phyloP scores from a whole-genome alignment of 75 land plant genomes.

The Cryptomeria japonica region DNA sequence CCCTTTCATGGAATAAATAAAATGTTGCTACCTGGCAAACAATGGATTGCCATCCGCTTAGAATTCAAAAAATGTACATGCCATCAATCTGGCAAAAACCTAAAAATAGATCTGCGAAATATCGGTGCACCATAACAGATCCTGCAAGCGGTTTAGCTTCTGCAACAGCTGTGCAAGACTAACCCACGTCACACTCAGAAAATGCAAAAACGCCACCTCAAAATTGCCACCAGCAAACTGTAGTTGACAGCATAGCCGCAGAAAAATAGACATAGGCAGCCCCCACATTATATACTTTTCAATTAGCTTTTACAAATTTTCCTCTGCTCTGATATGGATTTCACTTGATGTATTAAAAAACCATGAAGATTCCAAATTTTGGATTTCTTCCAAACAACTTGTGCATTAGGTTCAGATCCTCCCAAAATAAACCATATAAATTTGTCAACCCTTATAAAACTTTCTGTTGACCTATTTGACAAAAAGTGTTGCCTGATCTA shows the following conservation, averaged over 20 bases:
- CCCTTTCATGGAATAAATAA: conserved; percentile 5
- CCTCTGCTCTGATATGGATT: conserved; percentile 9
- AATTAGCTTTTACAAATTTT: neutral
- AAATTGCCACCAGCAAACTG: conserved; percentile 18
- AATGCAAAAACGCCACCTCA: conserved; percentile 8
- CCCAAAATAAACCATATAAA: neutral
- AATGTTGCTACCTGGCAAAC: conserved; percentile 10
- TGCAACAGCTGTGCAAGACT: conserved; percentile 14
- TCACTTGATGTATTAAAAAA: neutral
- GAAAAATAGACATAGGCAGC: conserved; percentile 9
- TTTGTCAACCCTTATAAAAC: neutral
- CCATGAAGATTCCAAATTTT: neutral
- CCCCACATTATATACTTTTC: conserved; percentile 10
- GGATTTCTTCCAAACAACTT: neutral
- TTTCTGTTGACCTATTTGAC: neutral
- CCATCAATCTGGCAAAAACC: conserved; percentile 13
- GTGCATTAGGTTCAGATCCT: neutral
- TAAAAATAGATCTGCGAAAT: conserved; percentile 4
- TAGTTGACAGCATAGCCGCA: conserved; percentile 7
- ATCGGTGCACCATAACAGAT: conserved; percentile 7
- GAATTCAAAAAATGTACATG: conserved; percentile 9
- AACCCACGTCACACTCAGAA: neutral
- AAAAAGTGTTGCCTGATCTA: neutral
- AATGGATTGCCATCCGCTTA: conserved; percentile 11
- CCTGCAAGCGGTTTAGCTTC: neutral